phyloP scores from a whole-genome alignment of 228 moss, liverwort and hornwort genomes.

The Sphagnum magellanicum region DNA sequence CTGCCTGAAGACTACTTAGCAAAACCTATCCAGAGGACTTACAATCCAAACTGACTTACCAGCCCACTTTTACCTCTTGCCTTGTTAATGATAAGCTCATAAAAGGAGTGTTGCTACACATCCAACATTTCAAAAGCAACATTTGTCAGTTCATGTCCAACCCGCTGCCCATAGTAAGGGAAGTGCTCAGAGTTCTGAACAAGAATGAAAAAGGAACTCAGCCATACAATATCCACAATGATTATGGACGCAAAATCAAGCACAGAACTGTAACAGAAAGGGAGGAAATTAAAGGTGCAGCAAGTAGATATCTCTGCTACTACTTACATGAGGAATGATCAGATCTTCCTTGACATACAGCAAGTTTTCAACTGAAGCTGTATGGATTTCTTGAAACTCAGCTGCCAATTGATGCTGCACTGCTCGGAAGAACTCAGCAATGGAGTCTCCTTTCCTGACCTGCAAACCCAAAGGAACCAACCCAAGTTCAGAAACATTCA shows the following conservation, averaged over 20 bases:
- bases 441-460: constrained; percentile 98
- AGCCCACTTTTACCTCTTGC: constrained; percentile 99
- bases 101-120: constrained; percentile 96
- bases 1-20: too few species aligned
- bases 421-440: constrained; percentile 91
- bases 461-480: constrained; percentile 30
- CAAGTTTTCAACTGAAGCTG: constrained; percentile 97
- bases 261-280: too few species aligned
- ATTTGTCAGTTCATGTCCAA: too few species aligned
- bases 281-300: too few species aligned
- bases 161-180: too few species aligned
- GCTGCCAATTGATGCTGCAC: constrained; percentile 97
- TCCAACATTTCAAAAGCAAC: not conserved
- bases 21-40: too few species aligned
- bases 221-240: too few species aligned
- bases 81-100: constrained; percentile 94
- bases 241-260: too few species aligned
- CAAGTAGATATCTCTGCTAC: too few species aligned
- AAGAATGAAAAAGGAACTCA: too few species aligned
- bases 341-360: constrained; percentile 98
- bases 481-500: too few species aligned
- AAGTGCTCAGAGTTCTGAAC: too few species aligned
- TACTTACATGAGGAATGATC: constrained; percentile 93
- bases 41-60: constrained; percentile 36
- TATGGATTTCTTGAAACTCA: constrained; percentile 96